A percentile compares a stretch with the other conserved stretches of the same genome.
These are phyloP conservation scores for Bolboschoenus planiculmis DNA, from an alignment of 176 grass and related monocot species.

Conservation along the genomic window DNA sequence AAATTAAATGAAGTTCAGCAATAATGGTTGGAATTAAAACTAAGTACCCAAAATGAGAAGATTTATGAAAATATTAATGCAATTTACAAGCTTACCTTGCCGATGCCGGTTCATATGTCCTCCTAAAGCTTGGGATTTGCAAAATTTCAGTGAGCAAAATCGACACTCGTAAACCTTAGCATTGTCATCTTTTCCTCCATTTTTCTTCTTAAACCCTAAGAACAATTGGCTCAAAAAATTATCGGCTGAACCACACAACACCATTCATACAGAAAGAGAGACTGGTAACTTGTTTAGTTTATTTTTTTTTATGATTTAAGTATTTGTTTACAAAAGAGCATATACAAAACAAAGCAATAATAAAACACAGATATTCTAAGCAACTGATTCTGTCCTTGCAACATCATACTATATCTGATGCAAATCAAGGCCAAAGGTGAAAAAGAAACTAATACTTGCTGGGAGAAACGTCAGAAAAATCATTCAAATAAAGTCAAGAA, in stretches of 20 bases:
- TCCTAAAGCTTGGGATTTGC: slow-evolving; percentile 94
- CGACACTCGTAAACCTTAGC: slow-evolving; percentile 83
- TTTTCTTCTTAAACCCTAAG: slow-evolving; percentile 83
- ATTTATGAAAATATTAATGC: not conserved
- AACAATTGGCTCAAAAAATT: not conserved
- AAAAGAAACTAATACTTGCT: not conserved
- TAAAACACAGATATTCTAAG: not conserved
- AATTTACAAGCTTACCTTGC: slow-evolving; percentile 47
- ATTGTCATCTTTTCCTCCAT: slow-evolving; percentile 60
- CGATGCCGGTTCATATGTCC: slow-evolving; percentile 99
- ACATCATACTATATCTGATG: not conserved
- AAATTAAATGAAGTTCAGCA: not conserved
- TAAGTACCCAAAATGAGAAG: not conserved
- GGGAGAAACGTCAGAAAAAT: not conserved
- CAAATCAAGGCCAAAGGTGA: not conserved
- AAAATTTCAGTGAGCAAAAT: slow-evolving; percentile 95
- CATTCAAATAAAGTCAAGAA: not conserved
- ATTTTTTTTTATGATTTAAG: not conserved
- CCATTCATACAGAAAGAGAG: not conserved
- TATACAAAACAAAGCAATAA: not conserved
- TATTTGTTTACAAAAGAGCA: not conserved
- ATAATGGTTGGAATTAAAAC: not conserved
- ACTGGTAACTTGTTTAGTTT: not conserved
- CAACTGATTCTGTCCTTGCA: not conserved
- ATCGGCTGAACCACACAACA: not conserved